Base-by-base conservation (phyloP, 495 filamentous ascomycete species). In the Cairneyella variabilis region DNA sequence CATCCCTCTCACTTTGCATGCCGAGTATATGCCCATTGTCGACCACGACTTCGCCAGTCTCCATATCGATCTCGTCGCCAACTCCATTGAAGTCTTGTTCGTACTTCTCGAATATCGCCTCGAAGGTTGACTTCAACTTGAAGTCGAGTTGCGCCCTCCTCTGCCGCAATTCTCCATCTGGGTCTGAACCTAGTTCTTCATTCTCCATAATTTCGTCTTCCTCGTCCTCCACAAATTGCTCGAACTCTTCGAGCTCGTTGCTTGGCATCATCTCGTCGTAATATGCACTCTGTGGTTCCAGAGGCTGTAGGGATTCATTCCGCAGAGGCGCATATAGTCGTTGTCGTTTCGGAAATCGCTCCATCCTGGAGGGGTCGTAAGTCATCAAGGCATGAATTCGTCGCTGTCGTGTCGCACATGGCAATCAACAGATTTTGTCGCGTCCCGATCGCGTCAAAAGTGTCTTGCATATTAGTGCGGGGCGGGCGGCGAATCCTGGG, bases 61-160 rank as follows among this genome's bases (percentile, higher is more conserved):
- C 69, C 20, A 90, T 67, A 69, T 93, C 87, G 58, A 95, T 86
- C 68, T 90, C 88, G 61, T 93, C 90, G 14, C 83, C 90, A 25
- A 90, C 73, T 23, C 83, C 88, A 3, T 79, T 80, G 61, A 95
- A 96, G 67, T 96, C 86, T 59, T 78, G 80, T 18, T 76, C 81
- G 65, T 96, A 98, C 67, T 93, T 96, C 25, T 82, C 79, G 61
- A 96, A 96, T 32, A 98, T 96, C 39, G 73, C 64, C 61, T 96
- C 91, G 59, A 93, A 95, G 2, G 82, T 78, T 10, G 81, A 84
- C 71, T 92, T 91, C 11, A 96, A 77, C 37, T 77, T 82, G 39
- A 70, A 66, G 28, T 83, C 80, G 52, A 88, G 85, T 48, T 74
- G 54, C 81, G 82, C 34, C 76, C 78, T 52, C 74, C 71, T 54